Base-by-base conservation (phyloP, 257 asterid species). In the Leonotis leonurus region DNA sequence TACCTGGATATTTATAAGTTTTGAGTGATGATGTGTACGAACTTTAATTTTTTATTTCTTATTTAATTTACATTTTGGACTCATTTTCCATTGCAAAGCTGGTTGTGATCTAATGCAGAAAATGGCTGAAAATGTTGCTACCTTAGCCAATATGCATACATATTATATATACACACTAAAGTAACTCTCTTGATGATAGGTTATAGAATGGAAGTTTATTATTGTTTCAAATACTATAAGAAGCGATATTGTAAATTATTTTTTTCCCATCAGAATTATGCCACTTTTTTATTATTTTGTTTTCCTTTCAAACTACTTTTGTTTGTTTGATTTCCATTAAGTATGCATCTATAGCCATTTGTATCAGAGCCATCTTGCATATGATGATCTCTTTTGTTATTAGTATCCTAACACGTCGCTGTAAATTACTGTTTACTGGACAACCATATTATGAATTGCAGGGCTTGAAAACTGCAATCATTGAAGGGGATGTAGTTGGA, bases 401-500 rank as follows among this genome's bases (percentile, higher is more conserved):
- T 26, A 21, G 29, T 62, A 32, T 63, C 56, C 4, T 35, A 41
- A 5, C 54, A 26, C 33, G 55, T 55, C 16, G 40, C 20, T 46
- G 58, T 45, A 17, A 6, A 41, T 11, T 53, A 27, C 48, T 46
- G 59, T 69, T 54, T 73, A 43, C 13, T 57, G 27, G 57, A 56
- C 8, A 50, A 18, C 41, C 25, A 36, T 43, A 46, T 49, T 56
- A 16, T 60, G 68, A 43, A 24, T 8, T 70, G 59, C 81, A 89
- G 97, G 97, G 97, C 54, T 72, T 89, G 72, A 89, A 85, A 83
- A 89, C 97, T 33, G 94, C 97, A 35, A 87, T 89, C 39, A 65
- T 89, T 57, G 97, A 89, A 76, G 97, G 94, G 43, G 97, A 87
- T 60, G 81, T 87, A 46, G 80, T 89, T 24, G 97, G 97, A 43